Percentiles rank a stretch among this genome's conserved stretches.
These are phyloP conservation scores for Kodamaea jinghongensis DNA, from an alignment of 805 yeast genomes.

Conservation along the genomic window DNA sequence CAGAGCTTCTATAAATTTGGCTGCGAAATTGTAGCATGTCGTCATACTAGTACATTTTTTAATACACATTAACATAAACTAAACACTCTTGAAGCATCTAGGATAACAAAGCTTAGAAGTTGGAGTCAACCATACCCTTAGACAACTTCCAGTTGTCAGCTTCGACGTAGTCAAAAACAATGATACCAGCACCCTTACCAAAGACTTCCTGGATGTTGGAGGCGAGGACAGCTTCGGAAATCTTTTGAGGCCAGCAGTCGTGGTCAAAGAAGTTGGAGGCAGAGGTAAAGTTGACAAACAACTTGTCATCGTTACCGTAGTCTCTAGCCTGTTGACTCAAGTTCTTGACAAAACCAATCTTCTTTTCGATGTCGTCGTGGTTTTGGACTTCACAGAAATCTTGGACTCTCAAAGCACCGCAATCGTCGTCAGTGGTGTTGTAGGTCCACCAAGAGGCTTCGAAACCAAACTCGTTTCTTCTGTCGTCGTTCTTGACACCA, in stretches of 20 bases:
- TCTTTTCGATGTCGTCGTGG: slow-evolving; percentile 52
- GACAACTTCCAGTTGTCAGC: slow-evolving; percentile 57
- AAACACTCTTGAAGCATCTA: too few species aligned
- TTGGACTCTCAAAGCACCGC: slow-evolving; percentile 62
- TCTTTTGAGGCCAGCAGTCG: slow-evolving; percentile 70
- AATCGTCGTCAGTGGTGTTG: slow-evolving; percentile 63
- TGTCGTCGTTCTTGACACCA: slow-evolving; percentile 52
- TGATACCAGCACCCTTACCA: slow-evolving; percentile 58
- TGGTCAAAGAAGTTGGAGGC: slow-evolving; percentile 71
- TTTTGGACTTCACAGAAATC: slow-evolving; percentile 67
- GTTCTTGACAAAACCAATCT: slow-evolving; percentile 54
- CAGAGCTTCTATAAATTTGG: too few species aligned
- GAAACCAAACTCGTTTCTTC: slow-evolving; percentile 52
- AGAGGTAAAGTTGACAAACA: slow-evolving; percentile 70
- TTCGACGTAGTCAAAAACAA: slow-evolving; percentile 68
- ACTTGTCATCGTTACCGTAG: slow-evolving; percentile 51
- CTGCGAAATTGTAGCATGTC: too few species aligned
- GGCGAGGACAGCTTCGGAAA: slow-evolving; percentile 50
- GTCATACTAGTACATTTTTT: too few species aligned
- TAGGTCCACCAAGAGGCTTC: slow-evolving; percentile 67
- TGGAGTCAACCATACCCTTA: slow-evolving; percentile 49
- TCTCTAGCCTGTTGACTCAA: slow-evolving; percentile 53
- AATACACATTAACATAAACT: too few species aligned
- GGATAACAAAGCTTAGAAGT: too few species aligned
- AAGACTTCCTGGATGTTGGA: slow-evolving; percentile 47